Conservation (phyloP, 169 alveolate species). For the Cystoisospora suis region DNA sequence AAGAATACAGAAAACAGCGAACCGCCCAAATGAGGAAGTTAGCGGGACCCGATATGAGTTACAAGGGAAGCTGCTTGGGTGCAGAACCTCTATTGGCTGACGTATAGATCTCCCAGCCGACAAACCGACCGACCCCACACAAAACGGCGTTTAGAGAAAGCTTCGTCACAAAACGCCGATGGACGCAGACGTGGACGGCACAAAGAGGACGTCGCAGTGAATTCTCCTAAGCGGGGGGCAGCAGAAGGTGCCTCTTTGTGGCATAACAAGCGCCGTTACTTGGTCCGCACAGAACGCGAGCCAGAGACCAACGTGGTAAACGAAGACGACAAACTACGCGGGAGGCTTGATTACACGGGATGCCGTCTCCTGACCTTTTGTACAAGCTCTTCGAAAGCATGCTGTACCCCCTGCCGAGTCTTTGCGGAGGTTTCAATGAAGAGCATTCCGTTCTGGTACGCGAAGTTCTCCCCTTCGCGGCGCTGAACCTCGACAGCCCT, state of each 20-base stretch:
- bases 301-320: neutral
- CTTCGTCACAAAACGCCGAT: neutral
- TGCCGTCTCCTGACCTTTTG: constrained; percentile 1
- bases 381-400: constrained; percentile 47
- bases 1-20: neutral
- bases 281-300: neutral
- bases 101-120: neutral
- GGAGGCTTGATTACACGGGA: no score
- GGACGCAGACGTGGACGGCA: neutral
- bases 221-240: neutral
- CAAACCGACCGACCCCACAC: neutral
- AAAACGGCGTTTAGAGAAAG: neutral
- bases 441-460: constrained; percentile 39
- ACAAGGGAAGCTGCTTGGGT: neutral
- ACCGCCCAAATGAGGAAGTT: neutral
- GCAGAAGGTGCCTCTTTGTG: neutral
- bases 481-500: constrained; percentile 20
- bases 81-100: neutral
- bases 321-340: no score
- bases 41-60: neutral
- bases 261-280: neutral
- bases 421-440: constrained; percentile 49
- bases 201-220: neutral
- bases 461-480: constrained; percentile 23
- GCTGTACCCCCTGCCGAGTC: constrained; percentile 19